A percentile compares a stretch with the other conserved stretches of the same genome.
Evolutionary conservation across 352 stramenopile species (phyloP).

Genomic region (Vaucheria bursata): DNA sequence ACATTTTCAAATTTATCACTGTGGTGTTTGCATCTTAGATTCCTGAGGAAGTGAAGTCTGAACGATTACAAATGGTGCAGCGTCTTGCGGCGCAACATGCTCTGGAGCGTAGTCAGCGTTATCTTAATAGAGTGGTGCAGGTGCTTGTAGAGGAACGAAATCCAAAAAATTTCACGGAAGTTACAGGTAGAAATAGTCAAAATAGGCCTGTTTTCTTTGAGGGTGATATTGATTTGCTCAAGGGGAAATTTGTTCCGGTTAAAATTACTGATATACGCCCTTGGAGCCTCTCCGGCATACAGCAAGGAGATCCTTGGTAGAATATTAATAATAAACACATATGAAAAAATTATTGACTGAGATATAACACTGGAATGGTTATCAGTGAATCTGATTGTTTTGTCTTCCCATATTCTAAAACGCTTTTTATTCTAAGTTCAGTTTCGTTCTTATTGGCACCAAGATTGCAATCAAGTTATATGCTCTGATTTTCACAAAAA

Average conservation of each 20-base stretch:
- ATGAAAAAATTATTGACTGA: no score
- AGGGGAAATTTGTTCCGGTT: conserved; percentile 60
- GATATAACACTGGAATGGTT: no score
- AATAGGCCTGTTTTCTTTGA: conserved; percentile 68
- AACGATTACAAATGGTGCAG: conserved; percentile 65
- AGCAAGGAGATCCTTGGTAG: conserved; percentile 15
- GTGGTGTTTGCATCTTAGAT: conserved; percentile 50
- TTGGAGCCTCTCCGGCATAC: conserved; percentile 37
- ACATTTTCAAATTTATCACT: background rate
- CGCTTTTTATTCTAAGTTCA: no score
- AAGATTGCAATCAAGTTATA: no score
- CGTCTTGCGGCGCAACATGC: conserved; percentile 60
- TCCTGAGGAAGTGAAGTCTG: conserved; percentile 64
- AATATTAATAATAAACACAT: background rate
- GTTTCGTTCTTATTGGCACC: no score
- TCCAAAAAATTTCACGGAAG: conserved; percentile 50
- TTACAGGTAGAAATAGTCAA: conserved; percentile 15
- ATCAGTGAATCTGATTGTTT: no score
- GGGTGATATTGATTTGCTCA: conserved; percentile 63
- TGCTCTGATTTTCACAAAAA: no score
- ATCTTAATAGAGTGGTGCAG: conserved; percentile 61
- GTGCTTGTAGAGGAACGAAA: conserved; percentile 71
- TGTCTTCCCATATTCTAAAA: no score
- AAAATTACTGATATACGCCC: conserved; percentile 34
- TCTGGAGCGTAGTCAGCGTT: conserved; percentile 57